Conservation (phyloP, 495 filamentous ascomycete species). For the Viridothelium virens region DNA sequence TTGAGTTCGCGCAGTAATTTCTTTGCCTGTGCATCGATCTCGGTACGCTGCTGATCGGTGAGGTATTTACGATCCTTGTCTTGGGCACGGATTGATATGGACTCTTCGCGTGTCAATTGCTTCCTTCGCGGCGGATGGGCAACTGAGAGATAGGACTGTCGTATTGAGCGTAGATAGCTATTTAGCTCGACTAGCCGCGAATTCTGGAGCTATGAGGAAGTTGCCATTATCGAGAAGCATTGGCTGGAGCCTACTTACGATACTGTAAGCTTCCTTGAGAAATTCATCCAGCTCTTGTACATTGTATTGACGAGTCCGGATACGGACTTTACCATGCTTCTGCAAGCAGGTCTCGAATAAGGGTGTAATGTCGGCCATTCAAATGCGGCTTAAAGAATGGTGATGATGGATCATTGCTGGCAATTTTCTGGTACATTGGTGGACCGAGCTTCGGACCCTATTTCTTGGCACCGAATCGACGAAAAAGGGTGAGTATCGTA, state of each 20-base stretch:
- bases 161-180: constrained; percentile 68
- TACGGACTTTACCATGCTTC: constrained; percentile 44
- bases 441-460: neutral
- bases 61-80: constrained; percentile 41
- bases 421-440: neutral
- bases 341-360: constrained; percentile 61
- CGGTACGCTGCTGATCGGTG: constrained; percentile 41
- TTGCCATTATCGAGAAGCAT: constrained; percentile 3
- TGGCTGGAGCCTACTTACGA: constrained; percentile 49
- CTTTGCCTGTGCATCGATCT: constrained; percentile 79
- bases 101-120: constrained; percentile 32
- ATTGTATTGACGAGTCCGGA: constrained; percentile 35
- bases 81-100: constrained; percentile 19
- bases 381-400: neutral
- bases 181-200: constrained; percentile 72
- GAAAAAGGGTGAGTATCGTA: neutral
- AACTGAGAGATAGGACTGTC: constrained; percentile 84
- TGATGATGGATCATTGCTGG: neutral
- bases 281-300: constrained; percentile 68
- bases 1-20: constrained; percentile 75
- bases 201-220: constrained; percentile 51
- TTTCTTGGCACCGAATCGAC: neutral
- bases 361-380: constrained; percentile 55
- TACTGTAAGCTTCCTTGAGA: constrained; percentile 89
- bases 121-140: constrained; percentile 46